Evolutionary conservation across 139 green algal genomes (phyloP), one percentile per base, ranked within the genome.

Genomic region (Marvania coccoides): DNA sequence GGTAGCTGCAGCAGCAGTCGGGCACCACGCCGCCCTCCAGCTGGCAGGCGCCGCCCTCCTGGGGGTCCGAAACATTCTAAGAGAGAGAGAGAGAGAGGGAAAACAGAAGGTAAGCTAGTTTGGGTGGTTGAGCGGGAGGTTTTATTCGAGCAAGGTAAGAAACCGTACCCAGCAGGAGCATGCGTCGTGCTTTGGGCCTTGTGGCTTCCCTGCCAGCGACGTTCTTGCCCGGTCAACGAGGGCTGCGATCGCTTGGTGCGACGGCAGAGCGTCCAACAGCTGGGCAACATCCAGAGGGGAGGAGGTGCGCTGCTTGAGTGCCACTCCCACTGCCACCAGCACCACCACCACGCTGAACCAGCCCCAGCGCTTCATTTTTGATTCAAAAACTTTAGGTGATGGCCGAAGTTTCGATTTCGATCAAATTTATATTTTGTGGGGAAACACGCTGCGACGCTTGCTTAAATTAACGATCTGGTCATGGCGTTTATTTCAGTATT

Each of bases 1-100:
- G 72, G 67, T 90, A 93, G 3, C 81, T 83, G 77, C 89, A 95
- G 59, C 85, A 66, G 37, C 59, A 66, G 26, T 66, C 34, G 40
- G 59, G 34, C 26, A 66, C 34, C 34, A 66, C 24, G 23, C 42
- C 19, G 42, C 59, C 59, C 38, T 54, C 33, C 9, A 66, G 33
- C 34, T 66, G 59, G 37, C 59, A 66, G 19, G 59, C 59, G 40
- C 42, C 59, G 24, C 37, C 37, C 12, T 48, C 10, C 34, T 9
- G 14, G 28, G 35, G 14, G 40, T 56, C 34, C 36, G n/a, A 40
- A 28, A 26, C 13, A 58, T 15, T 66, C 59, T 66, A 33, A 29
- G 38, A 47, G 19, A 19, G 42, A 51, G 19, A 19, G 42, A 19
- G 42, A 51, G 19, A 19, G 42, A 19, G 19, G 19, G 19, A 51